A percentile compares a stretch with the other conserved stretches of the same genome.
phyloP scores from a whole-genome alignment of 495 filamentous ascomycete species.

The Clohesyomyces aquaticus region DNA sequence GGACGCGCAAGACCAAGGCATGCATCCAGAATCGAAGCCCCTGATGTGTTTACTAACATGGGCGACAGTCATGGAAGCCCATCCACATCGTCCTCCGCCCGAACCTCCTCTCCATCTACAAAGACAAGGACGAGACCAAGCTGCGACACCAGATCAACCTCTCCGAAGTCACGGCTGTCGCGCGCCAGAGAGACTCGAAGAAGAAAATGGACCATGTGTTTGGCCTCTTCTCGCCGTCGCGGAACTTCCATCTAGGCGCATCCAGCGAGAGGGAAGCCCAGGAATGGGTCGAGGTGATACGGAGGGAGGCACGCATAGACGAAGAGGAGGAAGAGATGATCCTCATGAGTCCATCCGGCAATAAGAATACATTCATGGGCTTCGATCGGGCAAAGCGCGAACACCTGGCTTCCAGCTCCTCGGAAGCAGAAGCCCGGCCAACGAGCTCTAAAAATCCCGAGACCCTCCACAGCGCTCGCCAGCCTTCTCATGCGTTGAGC shows the following conservation, averaged over 20 bases:
- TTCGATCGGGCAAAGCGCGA: constrained; percentile 31
- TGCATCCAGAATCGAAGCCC: constrained; percentile 20
- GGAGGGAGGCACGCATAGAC: constrained; percentile 75
- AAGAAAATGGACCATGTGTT: constrained; percentile 80
- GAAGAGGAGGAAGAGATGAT: constrained; percentile 84
- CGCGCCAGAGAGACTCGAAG: constrained; percentile 84
- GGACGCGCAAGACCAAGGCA: constrained; percentile 94
- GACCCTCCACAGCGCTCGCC: constrained; percentile 36
- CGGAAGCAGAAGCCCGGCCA: constrained; percentile 54
- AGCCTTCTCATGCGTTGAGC: constrained; percentile 62
- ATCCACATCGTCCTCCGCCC: constrained; percentile 90
- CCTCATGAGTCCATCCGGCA: constrained; percentile 60
- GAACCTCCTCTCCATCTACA: constrained; percentile 94
- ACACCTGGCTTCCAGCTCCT: constrained; percentile 62
- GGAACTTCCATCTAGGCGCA: constrained; percentile 89
- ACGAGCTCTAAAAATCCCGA: constrained; percentile 23
- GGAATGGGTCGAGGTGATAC: constrained; percentile 85
- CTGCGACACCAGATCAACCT: constrained; percentile 84
- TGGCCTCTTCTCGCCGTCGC: constrained; percentile 87
- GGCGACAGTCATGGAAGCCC: constrained; percentile 75
- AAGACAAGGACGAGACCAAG: constrained; percentile 84
- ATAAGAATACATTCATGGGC: constrained; percentile 45
- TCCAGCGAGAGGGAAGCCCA: constrained; percentile 71
- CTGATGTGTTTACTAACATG: constrained; percentile 8
- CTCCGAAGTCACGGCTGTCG: constrained; percentile 88